phyloP scores from a whole-genome alignment of 2,329 filamentous ascomycete species.

The Fusarium metavorans region DNA sequence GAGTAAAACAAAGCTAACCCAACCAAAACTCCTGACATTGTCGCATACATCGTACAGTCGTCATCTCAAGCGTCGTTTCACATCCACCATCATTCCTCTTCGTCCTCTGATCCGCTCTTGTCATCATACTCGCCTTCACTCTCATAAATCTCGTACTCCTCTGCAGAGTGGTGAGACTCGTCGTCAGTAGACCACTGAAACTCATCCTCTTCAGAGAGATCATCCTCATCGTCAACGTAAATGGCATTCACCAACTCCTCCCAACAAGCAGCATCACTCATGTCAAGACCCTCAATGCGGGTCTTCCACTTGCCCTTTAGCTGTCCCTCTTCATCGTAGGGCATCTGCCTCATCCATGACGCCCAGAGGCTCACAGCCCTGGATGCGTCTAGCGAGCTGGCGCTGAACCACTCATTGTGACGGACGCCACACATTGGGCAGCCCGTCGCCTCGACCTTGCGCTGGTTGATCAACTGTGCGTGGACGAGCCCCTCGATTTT shows the following conservation, averaged over 20 bases:
- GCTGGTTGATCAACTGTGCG: conserved; percentile 41
- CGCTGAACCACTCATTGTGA: conserved; percentile 48
- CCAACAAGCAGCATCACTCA: conserved; percentile 45
- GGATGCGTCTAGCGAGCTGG: conserved; percentile 26
- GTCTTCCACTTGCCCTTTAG: conserved; percentile 41
- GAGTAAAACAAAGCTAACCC: neutral
- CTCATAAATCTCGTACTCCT: neutral
- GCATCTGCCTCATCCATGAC: conserved; percentile 42
- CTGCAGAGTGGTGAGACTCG: neutral
- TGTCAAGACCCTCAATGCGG: conserved; percentile 38
- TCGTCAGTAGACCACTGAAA: conserved; percentile 20
- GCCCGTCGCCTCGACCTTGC: conserved; percentile 36
- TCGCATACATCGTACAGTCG: conserved; percentile 3
- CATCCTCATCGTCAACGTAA: conserved; percentile 32
- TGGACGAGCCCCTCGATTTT: conserved; percentile 49
- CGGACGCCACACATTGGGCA: conserved; percentile 39
- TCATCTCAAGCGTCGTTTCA: neutral
- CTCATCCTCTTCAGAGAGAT: conserved; percentile 21
- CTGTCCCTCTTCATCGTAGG: conserved; percentile 43
- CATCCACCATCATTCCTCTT: neutral
- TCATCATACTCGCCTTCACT: conserved; percentile 10
- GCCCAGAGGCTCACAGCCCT: conserved; percentile 42
- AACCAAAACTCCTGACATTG: conserved; percentile 5
- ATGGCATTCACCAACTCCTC: conserved; percentile 29
- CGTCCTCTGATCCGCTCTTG: neutral